Base-by-base conservation (phyloP, 768 basidiomycete species). In the Tylopilus balloui region DNA sequence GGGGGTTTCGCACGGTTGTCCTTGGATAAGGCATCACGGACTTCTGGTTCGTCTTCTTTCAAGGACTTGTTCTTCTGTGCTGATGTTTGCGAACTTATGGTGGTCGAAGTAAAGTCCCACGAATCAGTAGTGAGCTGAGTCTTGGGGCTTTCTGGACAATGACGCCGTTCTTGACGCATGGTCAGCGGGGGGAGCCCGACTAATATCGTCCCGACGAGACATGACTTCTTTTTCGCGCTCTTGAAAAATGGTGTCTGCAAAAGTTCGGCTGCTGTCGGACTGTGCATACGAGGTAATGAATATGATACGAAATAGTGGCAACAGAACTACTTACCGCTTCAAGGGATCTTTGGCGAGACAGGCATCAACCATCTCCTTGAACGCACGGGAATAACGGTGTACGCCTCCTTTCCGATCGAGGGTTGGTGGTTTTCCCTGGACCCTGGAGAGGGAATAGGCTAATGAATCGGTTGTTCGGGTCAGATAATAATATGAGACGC, bases 301-400 rank as follows among this genome's bases (percentile, higher is more conserved):
- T n/a, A n/a, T 32, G 29, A 23, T 25, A 10, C 5, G 39, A 42
- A 25, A 40, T 2, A 19, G 32, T n/a, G n/a, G 42, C 21, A 38
- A 8, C 14, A 32, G 19, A 42, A 19, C 54, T 44, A 29, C 61
- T 34, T 55, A 83, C 88, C 92, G 78, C 60, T 81, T 77, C 7
- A 78, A 72, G 5, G 94, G 92, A 62, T 96, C 89, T 66, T 95
- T 95, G 48, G 75, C 71, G 39, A 97, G 76, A 64, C 94, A 96
- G 12, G 77, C 76, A 42, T 87, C 86, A 14, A 96, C 75, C 42
- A 93, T 76, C 48, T 93, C 91, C 53, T 88, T 84, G 71, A 95
- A 90, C 1, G 78, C 76, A 46, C 82, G 82, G 23, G 87, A 87
- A 64, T 91, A 95, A 54, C 81, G 84, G 67, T 83, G 73, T 19